Base-by-base conservation (phyloP, 352 stramenopile species). In the Phytopythium oedochilum region DNA sequence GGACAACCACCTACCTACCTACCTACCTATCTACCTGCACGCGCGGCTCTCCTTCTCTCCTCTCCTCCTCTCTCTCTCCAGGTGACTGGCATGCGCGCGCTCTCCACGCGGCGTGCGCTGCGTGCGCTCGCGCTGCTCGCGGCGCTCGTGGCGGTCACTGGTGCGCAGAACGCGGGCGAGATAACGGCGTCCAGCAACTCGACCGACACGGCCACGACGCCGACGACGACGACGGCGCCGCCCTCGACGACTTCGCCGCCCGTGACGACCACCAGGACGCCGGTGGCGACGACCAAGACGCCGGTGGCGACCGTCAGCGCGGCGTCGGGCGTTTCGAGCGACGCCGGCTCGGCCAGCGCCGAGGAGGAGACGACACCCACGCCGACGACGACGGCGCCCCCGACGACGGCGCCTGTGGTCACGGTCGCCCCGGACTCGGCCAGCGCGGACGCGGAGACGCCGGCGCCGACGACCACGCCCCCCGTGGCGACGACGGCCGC, bases 221-320 rank as follows among this genome's bases (percentile, higher is more conserved):
- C 45, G 12, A 52, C 45, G 26, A 34, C 43, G 8, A 32, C 25
- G 5, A 42, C 59, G 39, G 59, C 55, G 18, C 60, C 74, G 43
- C 32, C 26, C 28, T 28, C 51, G n/a, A 62, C 50, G 34, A 69
- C 53, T 7, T 68, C 48, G 8, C 61, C 39, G 42, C 66, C 68
- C 38, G 66, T 60, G 14, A 62, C 66, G 18, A 65, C 60, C 23
- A 68, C 54, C 28, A 46, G 36, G 36, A 55, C 67, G 18, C 62
- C 61, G 34, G 63, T 59, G n/a, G 28, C 49, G 11, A 55, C 59
- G 40, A 68, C 66, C 15, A 64, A 57, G 25, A 68, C 55, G 26
- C 43, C 44, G 35, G 57, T 9, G 29, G 29, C 29, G 32, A 64
- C 63, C 15, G 42, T 40, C 5, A 45, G 53, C 26, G 45, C 54